phyloP scores from a whole-genome alignment of 2,329 filamentous ascomycete genomes.

The Colletotrichum sp. region DNA sequence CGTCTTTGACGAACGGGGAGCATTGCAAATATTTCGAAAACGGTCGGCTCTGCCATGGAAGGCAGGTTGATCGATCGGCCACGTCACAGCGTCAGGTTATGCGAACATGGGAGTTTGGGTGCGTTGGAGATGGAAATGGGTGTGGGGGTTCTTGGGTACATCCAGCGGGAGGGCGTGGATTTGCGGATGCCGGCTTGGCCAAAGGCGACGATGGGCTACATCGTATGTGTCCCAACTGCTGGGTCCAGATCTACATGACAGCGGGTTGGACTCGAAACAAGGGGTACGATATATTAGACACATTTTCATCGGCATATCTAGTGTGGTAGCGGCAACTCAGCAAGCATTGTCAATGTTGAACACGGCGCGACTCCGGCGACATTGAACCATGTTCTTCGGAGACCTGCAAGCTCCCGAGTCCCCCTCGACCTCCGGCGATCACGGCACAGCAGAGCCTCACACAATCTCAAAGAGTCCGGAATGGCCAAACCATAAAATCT shows the following conservation, averaged over 20 bases:
- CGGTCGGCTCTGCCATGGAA: constrained; percentile 5
- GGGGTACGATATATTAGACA: background rate
- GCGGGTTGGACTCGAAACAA: background rate
- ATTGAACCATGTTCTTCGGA: background rate
- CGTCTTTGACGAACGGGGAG: background rate
- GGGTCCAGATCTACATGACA: background rate
- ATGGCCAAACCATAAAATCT: background rate
- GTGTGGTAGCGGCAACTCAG: background rate
- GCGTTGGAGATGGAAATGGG: background rate
- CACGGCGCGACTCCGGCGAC: background rate
- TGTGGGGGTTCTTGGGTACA: background rate
- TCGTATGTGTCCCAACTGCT: background rate
- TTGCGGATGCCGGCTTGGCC: background rate
- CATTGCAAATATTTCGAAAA: background rate
- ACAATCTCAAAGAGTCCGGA: background rate
- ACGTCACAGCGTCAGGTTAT: constrained; percentile 11
- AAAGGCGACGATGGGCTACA: background rate
- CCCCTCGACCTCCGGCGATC: background rate
- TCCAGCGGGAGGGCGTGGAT: background rate
- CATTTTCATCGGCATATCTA: background rate
- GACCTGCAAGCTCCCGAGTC: background rate
- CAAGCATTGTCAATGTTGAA: background rate
- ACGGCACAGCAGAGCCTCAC: constrained; percentile 4
- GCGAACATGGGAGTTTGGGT: constrained; percentile 14
- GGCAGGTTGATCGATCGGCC: background rate